Evolutionary conservation across 2,329 filamentous ascomycete genomes (phyloP), one percentile per base, ranked within the genome.

Genomic region (Penicillium thymicola): DNA sequence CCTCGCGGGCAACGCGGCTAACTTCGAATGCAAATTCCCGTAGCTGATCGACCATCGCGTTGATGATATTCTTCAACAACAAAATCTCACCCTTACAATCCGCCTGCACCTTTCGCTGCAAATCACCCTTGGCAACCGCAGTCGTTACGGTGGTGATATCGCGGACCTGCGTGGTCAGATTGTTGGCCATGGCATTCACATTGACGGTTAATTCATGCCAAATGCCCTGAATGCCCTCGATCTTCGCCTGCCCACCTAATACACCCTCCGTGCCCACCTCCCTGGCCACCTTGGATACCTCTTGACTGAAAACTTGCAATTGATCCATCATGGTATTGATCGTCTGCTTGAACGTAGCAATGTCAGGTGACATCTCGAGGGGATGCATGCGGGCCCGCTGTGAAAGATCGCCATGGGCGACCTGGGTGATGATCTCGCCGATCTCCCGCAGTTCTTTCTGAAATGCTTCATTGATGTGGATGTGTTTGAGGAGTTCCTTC

Each of bases 21-120:
- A 97, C 92, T 77, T 97, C 92, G 68, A 90, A 89, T 18, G 92
- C 92, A 71, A 97, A 97, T 69, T 96, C 91, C 69, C 95, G 90
- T 55, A 97, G 80, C 72, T 96, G 92, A 73, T 96, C 92, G 59
- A 97, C 92, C 92, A 97, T 97, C 70, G 89, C 93, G 76, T 97
- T 97, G 80, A 97, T 97, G 43, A 92, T 97, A 59, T 90, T 91
- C 77, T 97, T 97, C 70, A 97, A 89, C 79, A 89, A 89, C 73
- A 86, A 88, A 69, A 91, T 97, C 81, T 92, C 93, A 73, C 89
- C 94, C 78, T 86, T 88, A 75, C 89, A 92, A 67, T 89, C 89
- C 54, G 91, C 92, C 72, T 95, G 90, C 32, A 97, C 92, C 74
- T 96, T 96, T 73, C 96, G 92, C 48, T 92, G 96, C 66, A 97